Evolutionary conservation across 2,329 filamentous ascomycete species (phyloP).

Genomic region (Madurella fahalii): DNA sequence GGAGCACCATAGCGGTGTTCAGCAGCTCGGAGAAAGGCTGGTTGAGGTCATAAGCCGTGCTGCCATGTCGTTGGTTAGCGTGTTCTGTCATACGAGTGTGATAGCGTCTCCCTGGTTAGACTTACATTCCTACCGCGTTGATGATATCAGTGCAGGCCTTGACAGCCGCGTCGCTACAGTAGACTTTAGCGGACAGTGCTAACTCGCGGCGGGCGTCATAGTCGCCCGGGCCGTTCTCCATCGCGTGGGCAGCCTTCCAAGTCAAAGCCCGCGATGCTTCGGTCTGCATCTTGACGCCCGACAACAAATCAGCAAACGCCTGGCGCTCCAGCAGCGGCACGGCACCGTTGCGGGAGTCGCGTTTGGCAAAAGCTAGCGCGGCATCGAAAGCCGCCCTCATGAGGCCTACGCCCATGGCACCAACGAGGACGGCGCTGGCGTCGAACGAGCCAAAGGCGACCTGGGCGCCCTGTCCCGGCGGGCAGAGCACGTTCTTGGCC

Average conservation of each 20-base stretch:
- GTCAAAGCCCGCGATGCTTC: slow-evolving; percentile 48
- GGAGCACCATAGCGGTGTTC: slow-evolving; percentile 43
- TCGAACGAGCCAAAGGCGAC: slow-evolving; percentile 43
- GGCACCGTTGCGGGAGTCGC: slow-evolving; percentile 42
- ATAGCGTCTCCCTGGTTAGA: not conserved
- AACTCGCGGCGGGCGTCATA: slow-evolving; percentile 41
- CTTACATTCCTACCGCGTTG: slow-evolving; percentile 47
- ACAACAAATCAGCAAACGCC: slow-evolving; percentile 43
- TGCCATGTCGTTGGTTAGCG: slow-evolving; percentile 19
- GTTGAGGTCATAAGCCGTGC: slow-evolving; percentile 38
- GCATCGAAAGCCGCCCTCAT: slow-evolving; percentile 52
- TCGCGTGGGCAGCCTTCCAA: slow-evolving; percentile 47
- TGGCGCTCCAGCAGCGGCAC: slow-evolving; percentile 45
- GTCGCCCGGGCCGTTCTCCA: slow-evolving; percentile 40
- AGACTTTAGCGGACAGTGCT: slow-evolving; percentile 48
- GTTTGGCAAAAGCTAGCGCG: slow-evolving; percentile 46
- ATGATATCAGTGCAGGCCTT: slow-evolving; percentile 47
- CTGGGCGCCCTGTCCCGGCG: slow-evolving; percentile 39
- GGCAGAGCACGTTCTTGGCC: slow-evolving; percentile 41
- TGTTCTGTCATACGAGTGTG: not conserved
- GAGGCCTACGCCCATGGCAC: slow-evolving; percentile 51
- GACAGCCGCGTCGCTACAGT: slow-evolving; percentile 46
- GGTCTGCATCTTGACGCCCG: slow-evolving; percentile 47
- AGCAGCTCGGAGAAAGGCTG: slow-evolving; percentile 42
- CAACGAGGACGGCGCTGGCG: slow-evolving; percentile 44